Conservation (phyloP, 2,329 filamentous ascomycete species). For the Sporothrix euskadiensis region DNA sequence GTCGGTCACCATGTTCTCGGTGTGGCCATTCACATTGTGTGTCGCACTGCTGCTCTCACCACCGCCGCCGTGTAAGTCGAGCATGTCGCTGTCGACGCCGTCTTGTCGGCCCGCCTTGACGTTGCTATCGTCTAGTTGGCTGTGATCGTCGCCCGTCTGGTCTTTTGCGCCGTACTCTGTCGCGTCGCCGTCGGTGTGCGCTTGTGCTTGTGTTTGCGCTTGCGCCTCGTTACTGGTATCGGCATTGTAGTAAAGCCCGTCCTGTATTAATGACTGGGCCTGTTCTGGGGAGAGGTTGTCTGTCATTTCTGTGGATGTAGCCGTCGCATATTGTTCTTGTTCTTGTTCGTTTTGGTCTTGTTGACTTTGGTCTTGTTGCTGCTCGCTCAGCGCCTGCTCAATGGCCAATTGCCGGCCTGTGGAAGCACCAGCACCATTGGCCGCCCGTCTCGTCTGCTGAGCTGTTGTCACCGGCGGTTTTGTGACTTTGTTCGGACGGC, state of each 20-base stretch:
- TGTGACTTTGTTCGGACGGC: conserved; percentile 48
- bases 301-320: background rate
- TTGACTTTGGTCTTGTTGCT: conserved; percentile 21
- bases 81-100: conserved; percentile 17
- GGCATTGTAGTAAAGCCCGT: background rate
- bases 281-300: conserved; percentile 1
- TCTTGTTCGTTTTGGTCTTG: background rate
- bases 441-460: background rate
- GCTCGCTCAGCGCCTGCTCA: conserved; percentile 30
- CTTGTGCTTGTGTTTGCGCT: background rate
- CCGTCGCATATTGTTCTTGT: background rate
- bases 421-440: background rate
- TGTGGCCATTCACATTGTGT: conserved; percentile 31
- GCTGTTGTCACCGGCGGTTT: conserved; percentile 39
- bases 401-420: conserved; percentile 24
- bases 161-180: background rate
- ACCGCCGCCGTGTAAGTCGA: background rate
- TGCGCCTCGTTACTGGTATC: background rate
- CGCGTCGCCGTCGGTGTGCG: background rate
- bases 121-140: background rate
- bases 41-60: conserved; percentile 31
- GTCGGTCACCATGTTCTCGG: conserved; percentile 25
- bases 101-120: background rate
- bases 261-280: conserved; percentile 11
- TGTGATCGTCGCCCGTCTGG: background rate